Percentiles rank a stretch among this genome's conserved stretches.
These are phyloP conservation scores for Cutaneotrichosporon arboriforme DNA, from an alignment of 1,284 basidiomycete genomes.

Conservation along the genomic window DNA sequence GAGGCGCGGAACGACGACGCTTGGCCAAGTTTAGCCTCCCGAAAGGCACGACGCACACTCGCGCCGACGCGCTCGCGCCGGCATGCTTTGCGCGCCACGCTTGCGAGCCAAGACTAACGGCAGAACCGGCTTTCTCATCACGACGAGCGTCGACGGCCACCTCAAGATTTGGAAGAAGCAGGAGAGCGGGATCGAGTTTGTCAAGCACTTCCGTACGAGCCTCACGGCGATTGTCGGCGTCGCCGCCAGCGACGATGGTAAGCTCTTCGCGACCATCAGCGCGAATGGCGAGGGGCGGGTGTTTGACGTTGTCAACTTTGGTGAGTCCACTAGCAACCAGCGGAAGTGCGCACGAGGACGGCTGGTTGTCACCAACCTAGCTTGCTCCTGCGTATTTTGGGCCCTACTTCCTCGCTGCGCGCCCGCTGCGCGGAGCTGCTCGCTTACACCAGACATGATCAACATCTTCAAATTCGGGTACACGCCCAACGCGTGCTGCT, in stretches of 20 bases:
- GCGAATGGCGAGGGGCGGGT: conserved; percentile 84
- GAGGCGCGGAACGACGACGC: too few species aligned
- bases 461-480: conserved; percentile 90
- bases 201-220: conserved; percentile 91
- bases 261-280: conserved; percentile 80
- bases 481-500: conserved; percentile 78
- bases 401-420: too few species aligned
- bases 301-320: conserved; percentile 96
- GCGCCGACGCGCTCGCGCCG: too few species aligned
- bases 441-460: conserved; percentile 74
- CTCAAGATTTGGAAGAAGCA: conserved; percentile 99
- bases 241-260: conserved; percentile 85
- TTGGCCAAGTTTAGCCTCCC: too few species aligned
- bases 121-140: conserved; percentile 88
- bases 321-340: conserved; percentile 50
- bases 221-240: conserved; percentile 72
- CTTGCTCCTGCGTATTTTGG: too few species aligned
- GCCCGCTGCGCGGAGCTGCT: neutral
- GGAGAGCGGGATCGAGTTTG: conserved; percentile 82
- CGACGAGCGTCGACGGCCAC: conserved; percentile 90
- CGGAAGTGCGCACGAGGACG: neutral
- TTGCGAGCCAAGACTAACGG: too few species aligned
- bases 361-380: too few species aligned
- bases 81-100: too few species aligned
- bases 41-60: too few species aligned